Evolutionary conservation across 805 yeast genomes (phyloP), one percentile per base, ranked within the genome.

Genomic region (Cyberlindnera misumaiensis): DNA sequence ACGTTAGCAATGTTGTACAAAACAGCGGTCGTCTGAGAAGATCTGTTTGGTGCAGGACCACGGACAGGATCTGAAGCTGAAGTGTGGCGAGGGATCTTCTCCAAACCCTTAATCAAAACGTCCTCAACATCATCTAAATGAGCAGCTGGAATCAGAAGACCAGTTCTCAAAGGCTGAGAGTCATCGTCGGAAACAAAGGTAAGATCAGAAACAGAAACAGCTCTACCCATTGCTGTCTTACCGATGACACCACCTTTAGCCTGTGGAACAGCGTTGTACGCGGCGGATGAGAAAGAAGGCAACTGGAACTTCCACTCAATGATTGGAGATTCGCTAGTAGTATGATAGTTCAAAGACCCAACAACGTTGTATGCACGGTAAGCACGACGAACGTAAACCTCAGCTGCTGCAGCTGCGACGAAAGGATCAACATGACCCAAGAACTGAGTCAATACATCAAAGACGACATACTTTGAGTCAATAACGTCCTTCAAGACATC

Each of bases 381-480:
- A 32, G 97, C 95, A 62, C 98, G 83, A 62, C 97, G 83, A 43
- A 89, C 81, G 63, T 93, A 93, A 42, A 93, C 95, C 65, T 93
- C 97, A 33, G 95, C 87, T 28, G 98, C 97, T 28, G 98, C 97
- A 48, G 90, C 76, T 4, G 90, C 83, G 44, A 93, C 90, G 72
- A 86, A 85, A 34, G 83, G 84, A 56, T 94, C 97, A 11, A 73
- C 56, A 51, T 86, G 83, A 39, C 74, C 77, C 65, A 93, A 77
- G 66, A 93, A 93, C 65, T 87, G 97, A 32, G 95, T 75, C 60
- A 93, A 74, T 28, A 94, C 97, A 59, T 93, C 99, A 60, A 90
- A 93, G 14, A 93, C 97, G 43, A 90, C 86, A 66, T 86, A 94
- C 60, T 85, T 89, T 36, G 97, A 89, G 59, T 93, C 98, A 51